Evolutionary conservation across 306 rosid genomes (phyloP), one percentile per base, ranked within the genome.

Genomic region (Echinosophora koreensis): DNA sequence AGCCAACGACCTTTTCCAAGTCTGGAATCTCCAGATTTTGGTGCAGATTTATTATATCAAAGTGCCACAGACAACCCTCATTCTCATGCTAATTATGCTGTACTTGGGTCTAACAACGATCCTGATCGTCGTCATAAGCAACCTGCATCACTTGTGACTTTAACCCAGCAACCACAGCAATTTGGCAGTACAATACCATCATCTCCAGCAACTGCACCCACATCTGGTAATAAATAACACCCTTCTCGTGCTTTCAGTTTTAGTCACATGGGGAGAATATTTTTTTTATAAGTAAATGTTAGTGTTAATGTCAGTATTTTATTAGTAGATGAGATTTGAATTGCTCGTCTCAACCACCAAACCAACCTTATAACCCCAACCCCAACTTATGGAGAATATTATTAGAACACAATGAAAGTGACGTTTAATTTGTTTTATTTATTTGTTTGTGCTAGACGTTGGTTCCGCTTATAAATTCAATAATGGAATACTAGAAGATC

Each of bases 1-100:
- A 77, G 76, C 65, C 54, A n/a, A 39, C 32, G 49, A 5, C 72
- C 83, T 4, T 86, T 73, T 15, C 89, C 85, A 3, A 72, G 64
- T 14, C 41, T 5, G 12, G 6, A 8, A 37, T 80, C 77, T 42
- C 81, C 81, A 4, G 73, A 52, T 59, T 83, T 86, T 42, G 17
- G 46, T 3, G 54, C 77, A 9, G 16, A 14, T 14, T 15, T 16
- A 15, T 28, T 39, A 52, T 5, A 66, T 28, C 8, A 49, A 8
- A 60, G 65, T 2, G 14, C 5, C 34, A 18, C 30, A 2, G 8
- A 27, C 34, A 1, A 18, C 13, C 18, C 35, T 55, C 57, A 51
- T 1, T 18, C 27, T 6, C 50, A 51, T 1, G n/a, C 32, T 49
- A 47, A 28, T 5, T 34, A 28, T 17, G 4, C 34, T 55, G 22